These are phyloP conservation scores for Corymbia maculata DNA, from an alignment of 345 rosid genomes.

Conservation along the genomic window DNA sequence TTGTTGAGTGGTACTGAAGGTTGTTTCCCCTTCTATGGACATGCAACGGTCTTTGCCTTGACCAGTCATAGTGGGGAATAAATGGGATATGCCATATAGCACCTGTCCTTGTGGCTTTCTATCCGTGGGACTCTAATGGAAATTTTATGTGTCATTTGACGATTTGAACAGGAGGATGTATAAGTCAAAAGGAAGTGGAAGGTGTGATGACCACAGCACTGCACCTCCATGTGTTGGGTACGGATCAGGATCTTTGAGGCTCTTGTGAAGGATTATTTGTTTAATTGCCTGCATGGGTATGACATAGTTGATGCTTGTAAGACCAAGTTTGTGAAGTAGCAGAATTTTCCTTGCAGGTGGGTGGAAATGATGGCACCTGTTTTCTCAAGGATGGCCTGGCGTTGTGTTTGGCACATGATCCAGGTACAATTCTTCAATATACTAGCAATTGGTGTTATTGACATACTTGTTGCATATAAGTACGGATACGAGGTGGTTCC, in stretches of 20 bases:
- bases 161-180: conserved; percentile 50
- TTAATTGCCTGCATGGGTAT: neutral
- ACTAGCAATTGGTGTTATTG: neutral
- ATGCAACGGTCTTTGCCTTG: neutral
- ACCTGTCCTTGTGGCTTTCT: neutral
- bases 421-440: conserved; percentile 41
- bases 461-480: neutral
- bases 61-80: neutral
- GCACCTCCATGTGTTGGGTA: conserved; percentile 94
- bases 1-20: neutral
- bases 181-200: conserved; percentile 66
- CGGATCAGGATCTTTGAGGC: neutral
- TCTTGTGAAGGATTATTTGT: neutral
- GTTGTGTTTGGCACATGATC: conserved; percentile 87
- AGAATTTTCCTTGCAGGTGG: conserved; percentile 49
- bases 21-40: neutral
- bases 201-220: conserved; percentile 62
- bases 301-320: neutral
- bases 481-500: neutral
- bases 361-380: conserved; percentile 99
- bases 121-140: neutral
- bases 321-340: neutral
- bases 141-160: neutral
- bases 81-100: neutral
- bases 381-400: conserved; percentile 87